Evolutionary conservation across 257 asterid species (phyloP), one percentile per base, ranked within the genome.

Genomic region (Plantago ovata): DNA sequence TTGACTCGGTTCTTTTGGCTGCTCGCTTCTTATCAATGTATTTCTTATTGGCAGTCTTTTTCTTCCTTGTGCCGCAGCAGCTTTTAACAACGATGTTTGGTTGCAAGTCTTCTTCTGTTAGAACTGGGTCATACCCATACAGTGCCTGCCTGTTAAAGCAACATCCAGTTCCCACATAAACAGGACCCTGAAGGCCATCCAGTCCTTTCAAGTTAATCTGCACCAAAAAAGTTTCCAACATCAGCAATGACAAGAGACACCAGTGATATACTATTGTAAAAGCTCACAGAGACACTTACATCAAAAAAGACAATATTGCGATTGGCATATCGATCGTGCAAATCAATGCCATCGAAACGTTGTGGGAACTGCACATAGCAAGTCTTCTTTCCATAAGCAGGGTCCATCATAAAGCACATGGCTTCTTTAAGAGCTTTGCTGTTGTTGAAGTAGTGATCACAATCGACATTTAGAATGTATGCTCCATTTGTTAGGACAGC

Each of bases 171-270:
- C 97, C 97, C 67, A 89, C 97, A 36, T 89, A 89, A 53, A 89
- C 86, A 12, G 97, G 97, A 65, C 95, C 95, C 69, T 89, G 97
- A 78, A 89, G 81, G 41, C 97, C 97, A 33, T 89, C 97, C 58
- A 84, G 73, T 53, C 97, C 97, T 72, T 84, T 89, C 94, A 89
- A 79, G 80, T 89, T 89, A 69, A 89, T 86, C 97, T 89, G 87
- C 59, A 65, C 23, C 15, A 36, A 39, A 21, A 10, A 13, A 61
- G 21, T 56, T 11, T 22, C 70, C 22, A 47, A 69, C 53, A 67
- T 21, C 16, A 60, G 43, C 23, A 19, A 63, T 19, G 54, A 20
- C 33, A 42, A 18, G 32, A 6, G 47, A 47, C 28, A 40, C 43
- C 28, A 38, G 5, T 13, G 50, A 10, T 3, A 18, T 28, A 45